These are phyloP conservation scores for Pterocarpus macrocarpus DNA, from an alignment of 306 rosid species.

Conservation along the genomic window DNA sequence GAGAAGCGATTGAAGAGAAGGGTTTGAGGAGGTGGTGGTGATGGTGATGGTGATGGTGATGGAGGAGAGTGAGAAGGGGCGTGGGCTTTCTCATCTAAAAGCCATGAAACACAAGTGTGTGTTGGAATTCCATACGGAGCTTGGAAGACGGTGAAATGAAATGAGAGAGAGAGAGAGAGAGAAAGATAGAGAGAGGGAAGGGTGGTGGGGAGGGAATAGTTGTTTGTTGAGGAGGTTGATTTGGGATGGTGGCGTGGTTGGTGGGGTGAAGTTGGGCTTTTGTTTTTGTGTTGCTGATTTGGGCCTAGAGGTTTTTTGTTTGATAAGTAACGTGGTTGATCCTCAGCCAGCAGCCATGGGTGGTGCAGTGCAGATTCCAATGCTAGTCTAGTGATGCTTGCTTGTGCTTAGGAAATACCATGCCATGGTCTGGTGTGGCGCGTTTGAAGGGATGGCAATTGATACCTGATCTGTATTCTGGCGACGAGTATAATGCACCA, in stretches of 20 bases:
- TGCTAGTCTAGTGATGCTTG: too few species aligned
- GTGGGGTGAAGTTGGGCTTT: too few species aligned
- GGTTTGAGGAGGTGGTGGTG: conserved; percentile 36
- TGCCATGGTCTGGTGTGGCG: too few species aligned
- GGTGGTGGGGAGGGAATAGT: not conserved
- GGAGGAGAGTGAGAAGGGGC: conserved; percentile 47
- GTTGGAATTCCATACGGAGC: not conserved
- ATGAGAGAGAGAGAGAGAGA: not conserved
- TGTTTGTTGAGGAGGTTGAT: not conserved
- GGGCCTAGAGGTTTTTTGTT: too few species aligned
- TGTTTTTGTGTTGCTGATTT: too few species aligned
- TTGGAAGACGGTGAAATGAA: not conserved
- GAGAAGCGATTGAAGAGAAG: conserved; percentile 57
- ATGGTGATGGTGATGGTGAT: conserved; percentile 24
- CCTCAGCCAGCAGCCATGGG: too few species aligned
- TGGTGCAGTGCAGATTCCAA: too few species aligned
- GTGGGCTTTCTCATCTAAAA: conserved; percentile 56
- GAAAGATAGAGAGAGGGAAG: not conserved
- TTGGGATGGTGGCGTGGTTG: not conserved
- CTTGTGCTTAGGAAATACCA: too few species aligned
- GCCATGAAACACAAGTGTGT: conserved; percentile 34
- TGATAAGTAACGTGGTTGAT: too few species aligned
- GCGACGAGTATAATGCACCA: too few species aligned
- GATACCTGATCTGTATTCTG: too few species aligned
- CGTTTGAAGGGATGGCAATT: too few species aligned